Evolutionary conservation across 1,284 basidiomycete species (phyloP), one percentile per base, ranked within the genome.

Genomic region (Sporisorium sorghi): DNA sequence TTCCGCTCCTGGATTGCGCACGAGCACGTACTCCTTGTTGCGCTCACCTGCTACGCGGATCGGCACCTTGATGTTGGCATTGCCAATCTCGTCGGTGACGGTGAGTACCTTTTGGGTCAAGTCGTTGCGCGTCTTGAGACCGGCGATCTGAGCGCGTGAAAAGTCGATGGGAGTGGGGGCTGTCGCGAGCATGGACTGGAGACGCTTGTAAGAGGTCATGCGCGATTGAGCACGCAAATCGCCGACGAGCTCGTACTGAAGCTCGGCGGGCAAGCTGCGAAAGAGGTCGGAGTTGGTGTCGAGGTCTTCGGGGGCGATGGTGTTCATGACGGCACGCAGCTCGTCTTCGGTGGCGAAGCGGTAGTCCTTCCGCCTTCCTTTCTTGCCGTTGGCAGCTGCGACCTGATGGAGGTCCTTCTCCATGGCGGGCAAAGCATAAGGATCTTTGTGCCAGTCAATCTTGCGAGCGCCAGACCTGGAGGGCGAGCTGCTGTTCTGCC

Each of bases 171-270:
- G 90, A 0, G 94, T 96, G 1, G 88, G 88, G 0, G 94, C 89
- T 12, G 88, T 89, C 48, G 88, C 88, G 8, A 97, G 87, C 97
- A 99, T 99, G 59, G 91, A 90, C 78, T 96, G 92, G 32, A 99
- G 86, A 11, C 97, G 91, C 53, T 90, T 90, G 86, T 95, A 92
- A 6, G 93, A 97, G 8, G 94, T 96, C 85, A 97, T 94, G 2
- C 97, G 89, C 1, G 94, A 97, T 83, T 94, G 94, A 46, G 96
- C 87, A 5, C 95, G 90, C 61, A 98, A 86, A 86, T 99, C 97
- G 61, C 96, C 96, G 30, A 99, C 91, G 74, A 99, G 94, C 86
- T 99, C 97, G 85, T 99, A 99, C 83, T 99, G 94, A 23, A 97
- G 90, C 85, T 98, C 95, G 0, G 93, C 93, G 0, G 97, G 94